Conservation (phyloP, 192 early-diverging fungal species). For the Linnemannia schmuckeri region DNA sequence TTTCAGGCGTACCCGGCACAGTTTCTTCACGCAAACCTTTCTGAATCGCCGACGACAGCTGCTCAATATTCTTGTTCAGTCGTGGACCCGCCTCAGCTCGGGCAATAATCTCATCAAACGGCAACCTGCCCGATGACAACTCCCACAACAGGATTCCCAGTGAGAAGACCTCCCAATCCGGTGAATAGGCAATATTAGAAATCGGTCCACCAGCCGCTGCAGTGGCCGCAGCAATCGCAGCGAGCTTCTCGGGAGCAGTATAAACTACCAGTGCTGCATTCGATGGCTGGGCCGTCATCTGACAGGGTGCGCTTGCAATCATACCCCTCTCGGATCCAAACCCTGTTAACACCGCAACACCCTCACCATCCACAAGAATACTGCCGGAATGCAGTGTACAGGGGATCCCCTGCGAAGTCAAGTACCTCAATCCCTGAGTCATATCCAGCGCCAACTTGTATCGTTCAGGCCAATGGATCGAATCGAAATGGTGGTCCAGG, state of each 20-base stretch:
- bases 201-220: slow-evolving; percentile 28
- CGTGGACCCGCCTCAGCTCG: slow-evolving; percentile 49
- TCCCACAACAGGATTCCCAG: slow-evolving; percentile 51
- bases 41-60: slow-evolving; percentile 31
- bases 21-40: slow-evolving; percentile 48
- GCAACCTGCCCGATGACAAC: slow-evolving; percentile 40
- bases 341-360: slow-evolving; percentile 40
- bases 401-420: slow-evolving; percentile 24
- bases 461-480: slow-evolving; percentile 49
- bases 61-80: slow-evolving; percentile 52
- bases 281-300: slow-evolving; percentile 42
- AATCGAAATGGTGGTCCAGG: slow-evolving; percentile 24
- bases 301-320: slow-evolving; percentile 39
- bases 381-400: slow-evolving; percentile 45
- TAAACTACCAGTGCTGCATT: slow-evolving; percentile 37
- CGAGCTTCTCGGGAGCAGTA: slow-evolving; percentile 41
- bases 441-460: slow-evolving; percentile 49
- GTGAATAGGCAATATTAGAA: slow-evolving; percentile 6
- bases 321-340: slow-evolving; percentile 26
- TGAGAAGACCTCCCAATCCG: slow-evolving; percentile 45
- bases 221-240: slow-evolving; percentile 24
- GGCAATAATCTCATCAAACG: slow-evolving; percentile 50
- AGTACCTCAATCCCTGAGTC: slow-evolving; percentile 38
- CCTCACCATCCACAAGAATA: slow-evolving; percentile 43
- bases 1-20: slow-evolving; percentile 45